Conservation (phyloP, 1,284 basidiomycete genomes). For the Pyrrhoderma lamaoense region DNA sequence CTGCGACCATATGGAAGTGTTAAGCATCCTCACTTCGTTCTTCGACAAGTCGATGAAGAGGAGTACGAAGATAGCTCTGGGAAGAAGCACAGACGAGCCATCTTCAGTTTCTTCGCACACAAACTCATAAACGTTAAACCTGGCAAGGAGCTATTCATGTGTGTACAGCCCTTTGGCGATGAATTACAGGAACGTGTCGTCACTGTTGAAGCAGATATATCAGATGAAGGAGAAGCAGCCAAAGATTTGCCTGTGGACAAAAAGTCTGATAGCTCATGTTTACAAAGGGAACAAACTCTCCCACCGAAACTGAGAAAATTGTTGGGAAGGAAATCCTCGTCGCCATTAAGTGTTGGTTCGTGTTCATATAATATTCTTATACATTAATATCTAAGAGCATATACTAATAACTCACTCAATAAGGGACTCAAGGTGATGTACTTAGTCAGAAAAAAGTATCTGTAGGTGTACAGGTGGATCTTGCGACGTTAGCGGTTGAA, state of each 20-base stretch:
- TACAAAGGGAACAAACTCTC: conserved; percentile 3
- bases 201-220: conserved; percentile 14
- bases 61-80: conserved; percentile 9
- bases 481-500: not conserved
- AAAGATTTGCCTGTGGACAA: not conserved
- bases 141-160: conserved; percentile 16
- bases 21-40: conserved; percentile 16
- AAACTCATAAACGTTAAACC: conserved; percentile 17
- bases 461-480: conserved; percentile 8
- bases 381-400: not conserved
- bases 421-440: too few species aligned
- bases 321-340: conserved; percentile 4
- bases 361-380: not conserved
- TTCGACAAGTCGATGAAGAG: conserved; percentile 16
- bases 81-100: conserved; percentile 4
- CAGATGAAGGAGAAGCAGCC: conserved; percentile 1
- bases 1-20: conserved; percentile 13
- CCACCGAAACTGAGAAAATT: conserved; percentile 16
- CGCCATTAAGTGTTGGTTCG: not conserved
- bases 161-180: not conserved
- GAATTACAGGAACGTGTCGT: conserved; percentile 13
- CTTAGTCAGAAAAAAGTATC: not conserved
- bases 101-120: conserved; percentile 16
- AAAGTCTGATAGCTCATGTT: conserved; percentile 7
- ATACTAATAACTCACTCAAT: too few species aligned